Evolutionary conservation across 176 grass and related monocot species (phyloP).

Genomic region (Oryza punctata): DNA sequence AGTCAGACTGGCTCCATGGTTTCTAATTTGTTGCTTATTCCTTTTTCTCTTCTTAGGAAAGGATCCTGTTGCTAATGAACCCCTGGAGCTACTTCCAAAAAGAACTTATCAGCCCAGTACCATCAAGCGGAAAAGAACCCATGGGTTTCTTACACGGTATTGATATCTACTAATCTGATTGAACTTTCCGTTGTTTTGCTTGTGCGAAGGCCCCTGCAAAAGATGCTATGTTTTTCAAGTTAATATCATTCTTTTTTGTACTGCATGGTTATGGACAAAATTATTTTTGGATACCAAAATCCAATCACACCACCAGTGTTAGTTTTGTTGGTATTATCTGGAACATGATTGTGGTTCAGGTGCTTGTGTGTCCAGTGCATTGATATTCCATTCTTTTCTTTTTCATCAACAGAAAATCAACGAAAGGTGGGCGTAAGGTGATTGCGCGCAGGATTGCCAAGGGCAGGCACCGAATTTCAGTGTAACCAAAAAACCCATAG

Average conservation of each 20-base stretch:
- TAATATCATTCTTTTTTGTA: neutral
- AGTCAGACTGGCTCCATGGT: constrained; percentile 6
- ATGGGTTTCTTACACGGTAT: constrained; percentile 86
- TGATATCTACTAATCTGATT: neutral
- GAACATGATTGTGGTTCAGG: neutral
- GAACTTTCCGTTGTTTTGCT: neutral
- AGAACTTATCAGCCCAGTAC: constrained; percentile 91
- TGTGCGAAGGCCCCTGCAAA: neutral
- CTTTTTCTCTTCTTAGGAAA: constrained; percentile 45
- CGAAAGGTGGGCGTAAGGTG: constrained; percentile 75
- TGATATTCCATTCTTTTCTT: neutral
- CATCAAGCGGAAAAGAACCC: constrained; percentile 84
- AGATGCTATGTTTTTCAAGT: neutral
- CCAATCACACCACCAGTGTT: neutral
- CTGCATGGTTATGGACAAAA: neutral
- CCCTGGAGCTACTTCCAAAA: constrained; percentile 67
- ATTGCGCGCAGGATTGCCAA: constrained; percentile 86
- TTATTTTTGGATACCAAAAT: neutral
- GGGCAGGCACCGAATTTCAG: constrained; percentile 76
- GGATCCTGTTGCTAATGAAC: constrained; percentile 64
- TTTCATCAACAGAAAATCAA: constrained; percentile 55
- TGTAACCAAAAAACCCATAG: constrained; percentile 31
- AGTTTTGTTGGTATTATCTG: neutral
- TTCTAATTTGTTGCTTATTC: neutral
- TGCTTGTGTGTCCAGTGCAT: neutral